A percentile compares a stretch with the other conserved stretches of the same genome.
These are phyloP conservation scores for Wallacemonas sp. DNA, from an alignment of 208 protist genomes.

Conservation along the genomic window DNA sequence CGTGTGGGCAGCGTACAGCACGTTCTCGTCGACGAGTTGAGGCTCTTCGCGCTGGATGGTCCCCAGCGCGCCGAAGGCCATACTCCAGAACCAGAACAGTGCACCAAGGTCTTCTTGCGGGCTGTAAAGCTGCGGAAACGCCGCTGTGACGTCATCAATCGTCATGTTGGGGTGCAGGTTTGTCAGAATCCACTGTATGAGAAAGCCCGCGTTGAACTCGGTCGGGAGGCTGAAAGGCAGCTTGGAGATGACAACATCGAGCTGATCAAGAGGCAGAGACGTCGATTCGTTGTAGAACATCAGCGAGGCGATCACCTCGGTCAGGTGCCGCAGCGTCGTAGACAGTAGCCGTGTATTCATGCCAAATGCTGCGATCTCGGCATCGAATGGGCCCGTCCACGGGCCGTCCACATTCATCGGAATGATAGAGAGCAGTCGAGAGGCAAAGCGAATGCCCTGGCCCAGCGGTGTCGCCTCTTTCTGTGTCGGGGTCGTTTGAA, in stretches of 20 bases:
- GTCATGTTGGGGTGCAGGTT: constrained; percentile 44
- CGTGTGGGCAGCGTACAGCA: constrained; percentile 31
- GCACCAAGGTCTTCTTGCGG: constrained; percentile 62
- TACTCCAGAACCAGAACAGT: constrained; percentile 84
- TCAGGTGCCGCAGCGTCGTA: constrained; percentile 65
- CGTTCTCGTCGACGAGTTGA: constrained; percentile 15
- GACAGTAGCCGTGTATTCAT: constrained; percentile 65
- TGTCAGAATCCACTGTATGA: constrained; percentile 75
- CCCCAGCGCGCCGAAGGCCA: constrained; percentile 49
- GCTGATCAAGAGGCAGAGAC: constrained; percentile 45
- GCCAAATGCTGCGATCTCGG: constrained; percentile 83
- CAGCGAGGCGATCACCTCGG: constrained; percentile 60
- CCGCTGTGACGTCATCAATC: constrained; percentile 37
- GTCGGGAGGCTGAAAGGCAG: constrained; percentile 70
- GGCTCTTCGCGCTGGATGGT: constrained; percentile 36
- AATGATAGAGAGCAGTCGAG: constrained; percentile 82
- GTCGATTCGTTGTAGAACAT: constrained; percentile 54
- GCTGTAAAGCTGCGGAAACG: constrained; percentile 57
- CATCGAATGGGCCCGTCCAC: constrained; percentile 80
- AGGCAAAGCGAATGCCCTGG: constrained; percentile 54
- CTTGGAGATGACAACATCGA: constrained; percentile 39
- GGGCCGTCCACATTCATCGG: constrained; percentile 55
- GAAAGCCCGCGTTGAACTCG: constrained; percentile 75
- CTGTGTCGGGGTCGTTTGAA: constrained; percentile 36
- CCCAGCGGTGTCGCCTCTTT: constrained; percentile 12